phyloP scores from a whole-genome alignment of 257 asterid genomes.

The Nicotiana noctiflora region DNA sequence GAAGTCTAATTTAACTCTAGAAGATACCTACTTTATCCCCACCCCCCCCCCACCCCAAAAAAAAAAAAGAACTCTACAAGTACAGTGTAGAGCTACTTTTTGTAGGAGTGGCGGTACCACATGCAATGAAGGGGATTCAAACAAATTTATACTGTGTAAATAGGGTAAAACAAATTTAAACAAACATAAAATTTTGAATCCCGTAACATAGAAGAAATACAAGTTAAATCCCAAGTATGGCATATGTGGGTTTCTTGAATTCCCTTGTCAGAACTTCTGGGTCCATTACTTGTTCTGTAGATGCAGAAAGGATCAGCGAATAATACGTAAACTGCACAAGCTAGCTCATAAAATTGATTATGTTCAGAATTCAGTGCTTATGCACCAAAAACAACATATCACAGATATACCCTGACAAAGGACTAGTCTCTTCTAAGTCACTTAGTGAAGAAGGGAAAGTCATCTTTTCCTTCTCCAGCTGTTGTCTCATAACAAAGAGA shows the following conservation, averaged over 20 bases:
- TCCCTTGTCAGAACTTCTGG: too few species aligned
- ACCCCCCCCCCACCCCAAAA: too few species aligned
- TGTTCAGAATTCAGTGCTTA: background rate
- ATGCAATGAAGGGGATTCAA: too few species aligned
- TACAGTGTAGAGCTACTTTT: background rate
- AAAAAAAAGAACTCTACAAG: background rate
- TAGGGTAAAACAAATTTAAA: too few species aligned
- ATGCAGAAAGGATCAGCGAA: constrained; percentile 1
- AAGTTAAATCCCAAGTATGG: too few species aligned
- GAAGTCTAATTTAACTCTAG: background rate
- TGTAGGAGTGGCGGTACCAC: background rate
- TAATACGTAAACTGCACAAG: background rate
- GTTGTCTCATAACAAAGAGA: background rate
- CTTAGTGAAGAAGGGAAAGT: background rate
- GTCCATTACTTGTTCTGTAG: background rate
- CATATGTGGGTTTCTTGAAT: too few species aligned
- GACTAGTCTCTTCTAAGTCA: background rate
- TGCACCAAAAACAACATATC: background rate
- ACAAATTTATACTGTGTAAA: too few species aligned
- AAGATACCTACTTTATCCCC: background rate
- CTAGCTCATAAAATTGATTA: background rate
- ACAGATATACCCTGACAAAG: background rate
- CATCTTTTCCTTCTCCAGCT: background rate
- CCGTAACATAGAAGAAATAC: too few species aligned
- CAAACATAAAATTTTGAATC: too few species aligned